Conservation (phyloP, 176 grass and related monocot species). For the Sorghum bicolor region DNA sequence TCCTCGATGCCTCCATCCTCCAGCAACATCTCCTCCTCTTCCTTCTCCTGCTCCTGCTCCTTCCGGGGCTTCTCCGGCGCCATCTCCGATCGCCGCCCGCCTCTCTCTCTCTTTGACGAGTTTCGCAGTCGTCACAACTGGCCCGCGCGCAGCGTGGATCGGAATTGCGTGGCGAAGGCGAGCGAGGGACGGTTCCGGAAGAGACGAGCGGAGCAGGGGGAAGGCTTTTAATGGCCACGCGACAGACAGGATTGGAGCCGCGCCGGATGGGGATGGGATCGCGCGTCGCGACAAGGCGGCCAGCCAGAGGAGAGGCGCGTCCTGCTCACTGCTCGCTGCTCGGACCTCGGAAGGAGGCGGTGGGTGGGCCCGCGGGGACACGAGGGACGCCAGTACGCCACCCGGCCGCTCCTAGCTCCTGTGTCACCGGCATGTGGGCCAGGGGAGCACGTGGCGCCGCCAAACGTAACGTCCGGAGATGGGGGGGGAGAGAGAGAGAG, state of each 20-base stretch:
- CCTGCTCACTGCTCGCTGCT: not conserved
- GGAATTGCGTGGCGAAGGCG: constrained; percentile 16
- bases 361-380: not conserved
- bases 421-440: not conserved
- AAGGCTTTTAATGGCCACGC: not conserved
- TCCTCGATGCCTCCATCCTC: constrained; percentile 54
- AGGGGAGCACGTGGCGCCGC: not conserved
- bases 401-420: not conserved
- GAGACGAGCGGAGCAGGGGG: not conserved
- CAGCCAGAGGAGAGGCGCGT: not conserved
- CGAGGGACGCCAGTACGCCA: not conserved
- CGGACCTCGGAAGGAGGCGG: not conserved
- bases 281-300: constrained; percentile 38
- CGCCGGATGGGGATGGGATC: not conserved
- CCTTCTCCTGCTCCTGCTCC: constrained; percentile 33
- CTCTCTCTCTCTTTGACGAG: not conserved
- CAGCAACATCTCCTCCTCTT: constrained; percentile 51
- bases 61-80: constrained; percentile 4
- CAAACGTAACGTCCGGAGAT: not conserved
- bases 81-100: constrained; percentile 7
- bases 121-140: too few relatives aligned
- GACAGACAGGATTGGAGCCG: not conserved
- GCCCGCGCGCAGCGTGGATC: not conserved
- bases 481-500: not conserved
- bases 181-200: constrained; percentile 23